phyloP scores from a whole-genome alignment of 164 flowering plant genomes.

The Santalum album region DNA sequence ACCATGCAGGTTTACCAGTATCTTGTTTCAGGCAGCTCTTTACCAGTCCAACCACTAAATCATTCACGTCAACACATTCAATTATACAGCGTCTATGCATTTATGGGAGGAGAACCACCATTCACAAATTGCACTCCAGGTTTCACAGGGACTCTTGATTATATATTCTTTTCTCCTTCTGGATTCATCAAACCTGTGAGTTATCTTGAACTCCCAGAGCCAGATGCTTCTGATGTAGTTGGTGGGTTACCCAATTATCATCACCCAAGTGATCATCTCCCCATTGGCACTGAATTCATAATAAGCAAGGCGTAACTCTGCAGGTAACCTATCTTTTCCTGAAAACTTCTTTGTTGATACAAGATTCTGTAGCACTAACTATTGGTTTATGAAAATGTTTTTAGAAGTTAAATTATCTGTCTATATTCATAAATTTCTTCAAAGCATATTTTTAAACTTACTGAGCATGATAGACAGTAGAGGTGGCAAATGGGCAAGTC shows the following conservation, averaged over 20 bases:
- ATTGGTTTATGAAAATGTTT: neutral
- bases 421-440: no score
- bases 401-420: no score
- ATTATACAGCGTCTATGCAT: slow-evolving; percentile 56
- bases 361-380: no score
- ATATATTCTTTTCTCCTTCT: slow-evolving; percentile 62
- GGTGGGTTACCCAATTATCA: slow-evolving; percentile 83
- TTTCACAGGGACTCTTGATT: slow-evolving; percentile 85
- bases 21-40: slow-evolving; percentile 51
- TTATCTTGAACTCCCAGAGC: slow-evolving; percentile 66
- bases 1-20: slow-evolving; percentile 79
- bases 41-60: slow-evolving; percentile 12
- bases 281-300: slow-evolving; percentile 83
- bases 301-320: slow-evolving; percentile 13
- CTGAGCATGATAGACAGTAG: no score
- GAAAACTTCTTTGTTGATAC: no score
- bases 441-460: no score
- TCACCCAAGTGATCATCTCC: slow-evolving; percentile 96
- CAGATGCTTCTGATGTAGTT: slow-evolving; percentile 50
- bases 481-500: no score
- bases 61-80: slow-evolving; percentile 41
- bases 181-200: slow-evolving; percentile 57
- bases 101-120: slow-evolving; percentile 68
- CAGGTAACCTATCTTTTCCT: neutral
- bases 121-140: slow-evolving; percentile 95